A percentile compares a stretch with the other conserved stretches of the same genome.
Evolutionary conservation across 2,329 filamentous ascomycete genomes (phyloP).

Genomic region (Ascochyta rabiei): DNA sequence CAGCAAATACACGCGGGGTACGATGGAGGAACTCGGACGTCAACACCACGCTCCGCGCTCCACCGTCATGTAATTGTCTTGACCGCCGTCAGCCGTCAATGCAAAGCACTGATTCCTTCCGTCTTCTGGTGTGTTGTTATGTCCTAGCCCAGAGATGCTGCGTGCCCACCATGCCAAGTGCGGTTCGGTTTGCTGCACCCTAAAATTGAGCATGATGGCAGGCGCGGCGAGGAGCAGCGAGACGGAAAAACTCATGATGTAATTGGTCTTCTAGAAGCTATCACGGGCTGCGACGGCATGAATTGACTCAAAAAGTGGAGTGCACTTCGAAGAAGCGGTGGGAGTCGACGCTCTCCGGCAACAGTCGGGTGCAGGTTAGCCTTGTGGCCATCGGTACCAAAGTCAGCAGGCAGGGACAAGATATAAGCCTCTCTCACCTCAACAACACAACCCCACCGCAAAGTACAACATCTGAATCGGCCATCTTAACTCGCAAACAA

Average conservation of each 20-base stretch:
- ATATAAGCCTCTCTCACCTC: conserved; percentile 26
- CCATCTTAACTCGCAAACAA: conserved; percentile 14
- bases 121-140: conserved; percentile 9
- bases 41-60: conserved; percentile 2
- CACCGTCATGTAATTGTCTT: conserved; percentile 10
- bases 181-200: conserved; percentile 26
- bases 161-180: conserved; percentile 23
- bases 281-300: conserved; percentile 25
- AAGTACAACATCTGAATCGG: conserved; percentile 10
- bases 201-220: conserved; percentile 31
- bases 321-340: conserved; percentile 39
- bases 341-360: conserved; percentile 34
- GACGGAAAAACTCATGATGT: conserved; percentile 6
- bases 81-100: conserved; percentile 23
- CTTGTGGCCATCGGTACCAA: conserved; percentile 20
- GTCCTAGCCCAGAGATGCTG: conserved; percentile 18
- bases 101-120: background rate
- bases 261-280: conserved; percentile 32
- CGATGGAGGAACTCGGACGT: conserved; percentile 2
- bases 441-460: conserved; percentile 16
- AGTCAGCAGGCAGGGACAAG: conserved; percentile 16
- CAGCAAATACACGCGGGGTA: conserved; percentile 12
- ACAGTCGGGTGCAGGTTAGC: conserved; percentile 30
- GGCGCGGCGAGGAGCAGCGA: conserved; percentile 22
- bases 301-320: conserved; percentile 35